Evolutionary conservation across 1,139 yeast genomes (phyloP).

Genomic region (Saccharomyces hybrid): DNA sequence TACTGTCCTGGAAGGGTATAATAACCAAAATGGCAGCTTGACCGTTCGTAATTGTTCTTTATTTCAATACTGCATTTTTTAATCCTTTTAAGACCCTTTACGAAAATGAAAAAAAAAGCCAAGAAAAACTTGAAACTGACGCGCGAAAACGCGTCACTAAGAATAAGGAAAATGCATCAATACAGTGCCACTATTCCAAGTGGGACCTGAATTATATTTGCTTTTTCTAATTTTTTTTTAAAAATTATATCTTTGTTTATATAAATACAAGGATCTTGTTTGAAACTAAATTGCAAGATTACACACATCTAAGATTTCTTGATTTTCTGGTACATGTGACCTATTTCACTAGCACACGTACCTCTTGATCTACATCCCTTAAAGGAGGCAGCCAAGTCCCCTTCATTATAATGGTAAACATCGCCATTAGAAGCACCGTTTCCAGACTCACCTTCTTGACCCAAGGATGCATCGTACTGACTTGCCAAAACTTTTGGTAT

Average conservation of each 20-base stretch:
- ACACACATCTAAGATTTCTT: neutral
- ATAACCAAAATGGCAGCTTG: neutral
- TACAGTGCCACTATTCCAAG: neutral
- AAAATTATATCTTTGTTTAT: neutral
- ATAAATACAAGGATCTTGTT: neutral
- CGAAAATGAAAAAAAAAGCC: neutral
- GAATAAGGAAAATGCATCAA: neutral
- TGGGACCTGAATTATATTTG: neutral
- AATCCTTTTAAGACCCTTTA: neutral
- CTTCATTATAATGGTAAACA: conserved; percentile 42
- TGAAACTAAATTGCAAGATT: neutral
- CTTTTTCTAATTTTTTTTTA: neutral
- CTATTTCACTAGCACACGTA: conserved; percentile 45
- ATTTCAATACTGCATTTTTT: neutral
- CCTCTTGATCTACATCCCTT: conserved; percentile 42
- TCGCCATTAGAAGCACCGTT: conserved; percentile 30
- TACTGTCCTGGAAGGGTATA: neutral
- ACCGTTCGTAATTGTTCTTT: neutral
- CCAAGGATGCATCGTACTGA: conserved; percentile 30
- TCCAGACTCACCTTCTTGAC: neutral
- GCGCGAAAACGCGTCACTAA: neutral
- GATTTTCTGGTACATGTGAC: conserved; percentile 3
- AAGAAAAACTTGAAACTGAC: neutral
- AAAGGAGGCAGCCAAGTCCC: conserved; percentile 60
- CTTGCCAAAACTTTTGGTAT: conserved; percentile 53